Evolutionary conservation across 2,329 filamentous ascomycete species (phyloP).

Genomic region (Nothophaeocryptopus gaeumannii): DNA sequence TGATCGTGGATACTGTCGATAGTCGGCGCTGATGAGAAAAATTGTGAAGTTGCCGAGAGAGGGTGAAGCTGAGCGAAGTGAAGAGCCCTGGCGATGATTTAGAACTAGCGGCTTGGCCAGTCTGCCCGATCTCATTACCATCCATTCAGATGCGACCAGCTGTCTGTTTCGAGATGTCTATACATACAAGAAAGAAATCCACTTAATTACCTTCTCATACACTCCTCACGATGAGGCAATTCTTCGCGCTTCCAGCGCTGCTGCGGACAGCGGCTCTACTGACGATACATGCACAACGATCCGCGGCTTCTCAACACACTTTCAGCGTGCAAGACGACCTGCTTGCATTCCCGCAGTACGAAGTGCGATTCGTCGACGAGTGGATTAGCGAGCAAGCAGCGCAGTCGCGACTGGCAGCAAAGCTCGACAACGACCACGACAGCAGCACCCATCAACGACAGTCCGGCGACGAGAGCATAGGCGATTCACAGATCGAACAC

Average conservation of each 20-base stretch:
- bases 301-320: conserved; percentile 49
- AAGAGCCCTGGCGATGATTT: too few relatives aligned
- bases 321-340: conserved; percentile 90
- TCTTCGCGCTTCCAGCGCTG: conserved; percentile 49
- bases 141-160: too few relatives aligned
- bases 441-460: conserved; percentile 11
- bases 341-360: conserved; percentile 81
- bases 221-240: conserved; percentile 42
- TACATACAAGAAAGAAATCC: too few relatives aligned
- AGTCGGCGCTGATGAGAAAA: too few relatives aligned
- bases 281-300: not conserved
- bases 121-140: too few relatives aligned
- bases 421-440: too few relatives aligned
- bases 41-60: too few relatives aligned
- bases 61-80: too few relatives aligned
- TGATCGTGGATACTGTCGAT: too few relatives aligned
- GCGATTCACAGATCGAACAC: conserved; percentile 21
- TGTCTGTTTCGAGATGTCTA: too few relatives aligned
- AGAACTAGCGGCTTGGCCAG: too few relatives aligned
- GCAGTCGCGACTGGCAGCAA: conserved; percentile 52
- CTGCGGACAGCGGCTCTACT: conserved; percentile 48
- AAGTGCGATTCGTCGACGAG: conserved; percentile 64
- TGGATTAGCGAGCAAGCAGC: conserved; percentile 72
- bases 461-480: conserved; percentile 1
- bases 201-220: not conserved